phyloP scores from a whole-genome alignment of 371 early-diverging fungal genomes.

The Mitosporidium daphniae region DNA sequence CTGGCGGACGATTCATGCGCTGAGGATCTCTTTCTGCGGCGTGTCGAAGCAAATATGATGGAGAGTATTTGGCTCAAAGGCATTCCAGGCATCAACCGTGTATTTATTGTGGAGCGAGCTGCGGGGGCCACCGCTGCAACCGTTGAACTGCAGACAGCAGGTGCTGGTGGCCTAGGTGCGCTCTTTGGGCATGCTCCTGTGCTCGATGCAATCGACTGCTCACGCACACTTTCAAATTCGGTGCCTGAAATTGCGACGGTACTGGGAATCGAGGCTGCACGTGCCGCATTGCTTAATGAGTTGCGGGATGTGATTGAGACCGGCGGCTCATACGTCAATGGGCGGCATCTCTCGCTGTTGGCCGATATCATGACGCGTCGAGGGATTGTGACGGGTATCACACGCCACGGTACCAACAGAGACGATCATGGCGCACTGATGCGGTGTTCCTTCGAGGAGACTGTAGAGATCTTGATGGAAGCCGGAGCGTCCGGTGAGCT shows the following conservation, averaged over 20 bases:
- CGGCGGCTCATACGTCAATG: conserved; percentile 93
- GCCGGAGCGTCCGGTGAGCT: conserved; percentile 69
- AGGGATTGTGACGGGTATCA: conserved; percentile 79
- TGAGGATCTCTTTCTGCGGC: conserved; percentile 56
- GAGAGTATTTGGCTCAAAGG: conserved; percentile 53
- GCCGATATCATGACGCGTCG: conserved; percentile 91
- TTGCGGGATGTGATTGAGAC: conserved; percentile 75
- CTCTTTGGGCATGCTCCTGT: too few relatives aligned
- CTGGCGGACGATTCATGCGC: conserved; percentile 17
- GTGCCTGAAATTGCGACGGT: conserved; percentile 60
- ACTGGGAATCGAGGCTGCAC: conserved; percentile 87
- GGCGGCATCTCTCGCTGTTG: conserved; percentile 74
- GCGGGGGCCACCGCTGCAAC: too few relatives aligned
- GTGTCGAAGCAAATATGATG: conserved; percentile 41
- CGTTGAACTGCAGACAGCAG: too few relatives aligned
- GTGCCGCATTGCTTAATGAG: conserved; percentile 63
- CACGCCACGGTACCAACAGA: conserved; percentile 93
- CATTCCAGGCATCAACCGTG: conserved; percentile 45
- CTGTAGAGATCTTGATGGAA: conserved; percentile 91
- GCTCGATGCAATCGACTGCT: too few relatives aligned
- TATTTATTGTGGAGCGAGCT: conserved; percentile 58
- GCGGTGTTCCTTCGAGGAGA: conserved; percentile 95
- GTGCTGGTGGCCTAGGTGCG: too few relatives aligned
- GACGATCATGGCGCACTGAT: conserved; percentile 78
- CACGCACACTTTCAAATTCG: conserved; percentile 54